Conservation (phyloP, 108 stramenopile genomes). For the Cylindrotheca fusiformis region DNA sequence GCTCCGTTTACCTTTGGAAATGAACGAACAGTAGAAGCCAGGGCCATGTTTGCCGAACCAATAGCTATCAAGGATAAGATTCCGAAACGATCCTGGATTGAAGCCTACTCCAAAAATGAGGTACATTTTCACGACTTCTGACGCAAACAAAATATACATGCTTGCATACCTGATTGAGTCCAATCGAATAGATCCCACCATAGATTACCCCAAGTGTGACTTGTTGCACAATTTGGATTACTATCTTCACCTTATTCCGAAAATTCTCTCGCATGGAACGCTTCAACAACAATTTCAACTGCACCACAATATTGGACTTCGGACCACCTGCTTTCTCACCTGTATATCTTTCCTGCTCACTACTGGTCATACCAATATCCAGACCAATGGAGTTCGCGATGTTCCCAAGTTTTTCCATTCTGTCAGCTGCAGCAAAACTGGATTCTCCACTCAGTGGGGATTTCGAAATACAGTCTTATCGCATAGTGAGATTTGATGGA, state of each 20-base stretch:
- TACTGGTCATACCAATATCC: constrained; percentile 25
- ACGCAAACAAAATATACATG: not conserved
- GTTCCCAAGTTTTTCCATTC: constrained; percentile 51
- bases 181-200: constrained; percentile 79
- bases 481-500: too few species aligned
- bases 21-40: constrained; percentile 73
- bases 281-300: constrained; percentile 63
- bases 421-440: constrained; percentile 37
- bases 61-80: constrained; percentile 79
- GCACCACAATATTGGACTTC: constrained; percentile 59
- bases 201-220: constrained; percentile 78
- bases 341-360: constrained; percentile 11
- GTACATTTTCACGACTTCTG: not conserved
- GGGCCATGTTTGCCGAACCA: constrained; percentile 83
- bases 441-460: constrained; percentile 24
- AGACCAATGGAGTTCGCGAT: constrained; percentile 35
- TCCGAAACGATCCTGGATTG: constrained; percentile 84
- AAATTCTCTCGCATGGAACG: constrained; percentile 64
- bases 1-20: too few species aligned
- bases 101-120: constrained; percentile 33
- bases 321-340: constrained; percentile 26
- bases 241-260: constrained; percentile 67
- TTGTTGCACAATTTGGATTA: constrained; percentile 82
- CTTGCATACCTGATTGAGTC: constrained; percentile 56
- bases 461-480: constrained; percentile 80